Base-by-base conservation (phyloP, 345 rosid species). In the Citrus hindsii region DNA sequence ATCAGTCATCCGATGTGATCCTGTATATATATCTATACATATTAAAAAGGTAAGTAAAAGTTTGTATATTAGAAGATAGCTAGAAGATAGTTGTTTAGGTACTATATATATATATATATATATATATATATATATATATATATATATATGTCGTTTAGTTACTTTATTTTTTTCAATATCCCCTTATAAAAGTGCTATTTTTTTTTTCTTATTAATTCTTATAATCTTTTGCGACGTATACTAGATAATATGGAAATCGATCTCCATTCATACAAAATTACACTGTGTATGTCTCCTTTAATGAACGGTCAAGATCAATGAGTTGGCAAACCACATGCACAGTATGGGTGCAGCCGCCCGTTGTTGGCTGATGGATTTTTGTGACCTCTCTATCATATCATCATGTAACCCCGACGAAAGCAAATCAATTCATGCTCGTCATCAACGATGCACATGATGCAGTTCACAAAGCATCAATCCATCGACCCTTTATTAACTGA, bases 311-410 rank as follows among this genome's bases (percentile, higher is more conserved):
- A 30, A 67, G 78, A 79, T 85, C 88, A 85, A 56, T 82, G 84
- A 80, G 91, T 82, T 86, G 91, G 82, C 83, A 77, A 74, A 37
- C 79, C 87, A 85, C 85, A 79, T 84, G 89, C 79, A 71, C 74
- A 73, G 84, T 67, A 83, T 86, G 91, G 87, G 40, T 42, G 81
- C 74, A 82, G 84, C 69, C 9, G 10, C n/a, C 67, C 55, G 40
- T 73, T 21, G 69, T 62, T 37, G 83, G 82, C 13, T 78, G 82
- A 75, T 75, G 77, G 70, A 77, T 10, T 22, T 59, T 32, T 22
- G 65, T 27, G 51, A 10, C 76, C 81, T 71, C 35, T 7, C 9
- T 33, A 18, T 38, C 38, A 2, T 19, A 25, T 7, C 18, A 73
- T 37, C 66, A 59, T 24, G 67, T 25, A 61, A 40, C 28, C 28